A percentile compares a stretch with the other conserved stretches of the same genome.
phyloP scores from a whole-genome alignment of 345 rosid genomes.

The Eucalyptus decipiens region DNA sequence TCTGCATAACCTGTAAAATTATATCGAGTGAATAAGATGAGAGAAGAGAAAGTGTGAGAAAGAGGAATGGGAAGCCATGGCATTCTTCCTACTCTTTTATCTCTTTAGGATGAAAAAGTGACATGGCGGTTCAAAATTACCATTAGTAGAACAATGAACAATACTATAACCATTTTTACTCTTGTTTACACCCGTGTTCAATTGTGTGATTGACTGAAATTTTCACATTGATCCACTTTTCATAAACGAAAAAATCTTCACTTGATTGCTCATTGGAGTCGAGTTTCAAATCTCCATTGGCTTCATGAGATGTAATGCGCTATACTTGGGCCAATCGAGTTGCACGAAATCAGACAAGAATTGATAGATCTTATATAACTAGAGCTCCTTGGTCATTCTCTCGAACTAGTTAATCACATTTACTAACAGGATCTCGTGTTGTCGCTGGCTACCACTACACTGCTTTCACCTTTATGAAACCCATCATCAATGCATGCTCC shows the following conservation, averaged over 20 bases:
- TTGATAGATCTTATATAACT: not conserved
- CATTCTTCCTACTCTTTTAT: rapidly evolving
- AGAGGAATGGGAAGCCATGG: not conserved
- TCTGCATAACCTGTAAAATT: rapidly evolving
- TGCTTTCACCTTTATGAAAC: not conserved
- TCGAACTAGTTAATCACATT: not conserved
- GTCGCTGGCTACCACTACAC: rapidly evolving
- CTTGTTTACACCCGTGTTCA: rapidly evolving
- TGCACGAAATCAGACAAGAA: not conserved
- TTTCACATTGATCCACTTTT: not conserved
- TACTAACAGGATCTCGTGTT: not conserved
- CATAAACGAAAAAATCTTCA: not conserved
- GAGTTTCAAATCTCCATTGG: not conserved
- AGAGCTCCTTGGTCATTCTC: not conserved
- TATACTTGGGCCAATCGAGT: rapidly evolving
- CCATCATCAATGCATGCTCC: not conserved
- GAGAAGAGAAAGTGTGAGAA: not conserved
- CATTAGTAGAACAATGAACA: not conserved
- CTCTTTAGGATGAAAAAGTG: rapidly evolving
- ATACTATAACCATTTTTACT: rapidly evolving
- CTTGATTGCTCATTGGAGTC: rapidly evolving
- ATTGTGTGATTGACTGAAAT: not conserved
- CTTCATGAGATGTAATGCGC: not conserved
- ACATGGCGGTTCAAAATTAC: rapidly evolving
- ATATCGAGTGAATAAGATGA: rapidly evolving